Conservation (phyloP, 805 yeast species). For the Tetrapisispora namnaoensis region DNA sequence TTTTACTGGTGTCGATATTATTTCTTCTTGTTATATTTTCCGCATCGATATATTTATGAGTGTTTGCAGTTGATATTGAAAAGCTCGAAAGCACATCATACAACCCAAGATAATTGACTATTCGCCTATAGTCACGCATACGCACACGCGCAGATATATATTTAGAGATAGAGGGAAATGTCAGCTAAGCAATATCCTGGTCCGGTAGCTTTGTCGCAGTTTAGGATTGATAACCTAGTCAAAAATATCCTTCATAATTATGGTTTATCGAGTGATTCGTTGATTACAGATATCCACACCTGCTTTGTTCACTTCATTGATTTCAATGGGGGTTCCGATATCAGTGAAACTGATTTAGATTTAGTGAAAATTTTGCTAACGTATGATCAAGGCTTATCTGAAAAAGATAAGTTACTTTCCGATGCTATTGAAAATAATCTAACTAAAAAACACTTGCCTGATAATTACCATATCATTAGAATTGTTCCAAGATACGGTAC, state of each 20-base stretch:
- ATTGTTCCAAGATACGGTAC: conserved; percentile 91
- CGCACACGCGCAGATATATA: too few relatives aligned
- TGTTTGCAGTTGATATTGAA: too few relatives aligned
- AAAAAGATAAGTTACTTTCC: conserved; percentile 29
- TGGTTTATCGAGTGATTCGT: conserved; percentile 38
- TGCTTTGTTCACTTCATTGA: conserved; percentile 77
- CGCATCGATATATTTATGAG: too few relatives aligned
- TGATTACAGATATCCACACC: conserved; percentile 61
- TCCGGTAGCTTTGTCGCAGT: conserved; percentile 79
- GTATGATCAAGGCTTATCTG: conserved; percentile 62
- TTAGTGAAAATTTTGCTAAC: conserved; percentile 55
- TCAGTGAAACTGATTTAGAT: conserved; percentile 32
- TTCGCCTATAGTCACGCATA: too few relatives aligned
- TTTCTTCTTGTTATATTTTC: too few relatives aligned
- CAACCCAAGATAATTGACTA: too few relatives aligned
- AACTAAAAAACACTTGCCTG: conserved; percentile 22
- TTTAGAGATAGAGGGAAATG: conserved; percentile 15
- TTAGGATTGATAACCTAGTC: conserved; percentile 67
- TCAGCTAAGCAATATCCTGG: conserved; percentile 61
- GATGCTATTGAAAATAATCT: conserved; percentile 23
- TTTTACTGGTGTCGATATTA: too few relatives aligned
- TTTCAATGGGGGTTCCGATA: conserved; percentile 27
- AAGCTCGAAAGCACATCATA: too few relatives aligned
- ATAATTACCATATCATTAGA: conserved; percentile 52
- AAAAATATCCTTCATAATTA: conserved; percentile 65